Evolutionary conservation across 2,329 filamentous ascomycete genomes (phyloP), one percentile per base, ranked within the genome.

Genomic region (Paecilomyces formosus): DNA sequence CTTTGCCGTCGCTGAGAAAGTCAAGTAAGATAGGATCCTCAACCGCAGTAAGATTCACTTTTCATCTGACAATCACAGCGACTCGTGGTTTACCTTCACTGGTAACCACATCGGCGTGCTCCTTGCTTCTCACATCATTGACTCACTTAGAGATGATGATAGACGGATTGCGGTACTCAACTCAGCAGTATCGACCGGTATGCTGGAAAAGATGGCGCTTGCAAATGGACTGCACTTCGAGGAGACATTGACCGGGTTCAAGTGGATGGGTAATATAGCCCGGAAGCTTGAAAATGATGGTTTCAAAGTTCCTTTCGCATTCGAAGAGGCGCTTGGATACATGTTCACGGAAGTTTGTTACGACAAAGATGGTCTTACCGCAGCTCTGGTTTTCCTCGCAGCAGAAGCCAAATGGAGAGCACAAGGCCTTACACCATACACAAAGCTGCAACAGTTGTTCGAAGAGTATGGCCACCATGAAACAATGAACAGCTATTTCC

Each of bases 231-330:
- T 86, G 61, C 73, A 80, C 55, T 85, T 83, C 65, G 75, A 78
- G 59, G 85, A 87, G 65, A 86, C 85, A 0, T 71, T 88, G 30
- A 88, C 85, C 0, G 85, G 85, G 1, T 88, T 88, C 74, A 88
- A 88, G 68, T 88, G 85, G 85, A 80, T 88, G 61, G 85, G 84
- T 2, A 87, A 86, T 61, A 76, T 81, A 53, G 82, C 83, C 1
- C 78, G 79, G 18, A 73, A 79, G n/a, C 75, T 86, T 1, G 74
- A 79, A 57, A 64, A 68, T 2, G 65, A 74, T 57, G 82, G 81
- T 24, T 82, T 81, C 63, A 73, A 78, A 22, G 78, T 82, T 0
- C 73, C 78, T 0, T 87, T 81, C 65, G 84, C 84, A 1, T 88
- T 84, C 63, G 85, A 88, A 70, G 85, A 88, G 71, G 85, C 85